Base-by-base conservation (phyloP, 306 rosid genomes). In the Cicer cuneatum region DNA sequence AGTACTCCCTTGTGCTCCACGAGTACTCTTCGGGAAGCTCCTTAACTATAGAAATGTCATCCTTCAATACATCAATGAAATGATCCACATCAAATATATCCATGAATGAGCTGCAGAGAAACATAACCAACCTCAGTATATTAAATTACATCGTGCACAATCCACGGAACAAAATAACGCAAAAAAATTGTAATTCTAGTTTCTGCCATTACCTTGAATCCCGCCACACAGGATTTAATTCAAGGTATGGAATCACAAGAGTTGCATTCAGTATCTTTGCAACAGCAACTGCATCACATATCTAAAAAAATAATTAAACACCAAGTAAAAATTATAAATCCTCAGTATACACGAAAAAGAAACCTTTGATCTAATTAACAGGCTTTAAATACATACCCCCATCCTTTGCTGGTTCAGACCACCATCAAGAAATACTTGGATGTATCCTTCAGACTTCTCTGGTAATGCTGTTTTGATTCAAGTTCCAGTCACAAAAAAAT, bases 341-440 rank as follows among this genome's bases (percentile, higher is more conserved):
- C 52, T 65, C 15, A 65, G 43, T 35, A 65, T 10, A 52, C 62
- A 70, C 19, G 10, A 15, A 7, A 74, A 7, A 74, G 33, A 68
- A 74, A 58, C 41, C 12, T 13, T 58, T 21, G 19, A 71, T 78
- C 38, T 21, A 7, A 42, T 49, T 43, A 63, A 38, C 33, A 37
- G 46, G 29, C 42, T 63, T 77, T 12, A 58, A 70, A 77, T 64
- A 81, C 96, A 67, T 78, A 92, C 99, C 97, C 99, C 99, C 99
- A 95, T 95, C 75, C 98, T 90, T 83, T 95, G 99, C 85, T 95
- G 99, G 89, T 95, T 95, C 85, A 95, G 75, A 24, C 99, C 99
- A 63, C 99, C 99, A 84, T 95, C 98, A 48, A 95, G 98, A 87
- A 95, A 95, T 45, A 92, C 93, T 66, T 95, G 98, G 73, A 95